Evolutionary conservation across 306 rosid species (phyloP).

Genomic region (Oxytropis ochrocephala): DNA sequence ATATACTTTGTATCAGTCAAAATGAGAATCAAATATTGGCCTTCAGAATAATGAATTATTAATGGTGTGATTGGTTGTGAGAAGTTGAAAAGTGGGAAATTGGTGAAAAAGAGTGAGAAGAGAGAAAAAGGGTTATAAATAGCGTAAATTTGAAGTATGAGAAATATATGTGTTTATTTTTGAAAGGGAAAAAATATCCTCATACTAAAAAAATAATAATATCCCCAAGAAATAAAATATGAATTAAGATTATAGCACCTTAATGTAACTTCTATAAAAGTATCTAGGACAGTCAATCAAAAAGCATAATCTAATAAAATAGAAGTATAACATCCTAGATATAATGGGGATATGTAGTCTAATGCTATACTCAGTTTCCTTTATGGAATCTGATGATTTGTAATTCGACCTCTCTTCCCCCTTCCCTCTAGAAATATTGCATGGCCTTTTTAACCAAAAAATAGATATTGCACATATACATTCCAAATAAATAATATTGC

Average conservation of each 20-base stretch:
- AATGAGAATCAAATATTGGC: too few relatives aligned
- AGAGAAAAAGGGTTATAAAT: too few relatives aligned
- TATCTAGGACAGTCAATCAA: not conserved
- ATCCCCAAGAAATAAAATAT: not conserved
- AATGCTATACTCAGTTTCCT: not conserved
- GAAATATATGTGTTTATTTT: too few relatives aligned
- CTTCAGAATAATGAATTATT: too few relatives aligned
- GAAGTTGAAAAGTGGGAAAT: too few relatives aligned
- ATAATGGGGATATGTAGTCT: not conserved
- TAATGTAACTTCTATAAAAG: not conserved
- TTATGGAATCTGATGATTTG: not conserved
- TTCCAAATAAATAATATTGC: not conserved
- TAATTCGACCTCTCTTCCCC: not conserved
- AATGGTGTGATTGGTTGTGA: too few relatives aligned
- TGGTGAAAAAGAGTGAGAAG: too few relatives aligned
- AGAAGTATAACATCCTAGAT: not conserved
- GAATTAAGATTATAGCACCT: not conserved
- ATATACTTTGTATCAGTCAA: too few relatives aligned
- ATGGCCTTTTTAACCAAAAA: not conserved
- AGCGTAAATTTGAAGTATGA: too few relatives aligned
- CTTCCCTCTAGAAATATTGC: not conserved
- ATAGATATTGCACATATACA: slow-evolving; percentile 6
- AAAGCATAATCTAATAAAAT: not conserved
- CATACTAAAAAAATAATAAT: too few relatives aligned
- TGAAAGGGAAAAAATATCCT: too few relatives aligned